Evolutionary conservation across 306 rosid genomes (phyloP), one percentile per base, ranked within the genome.

Genomic region (Mimosa bimucronata): DNA sequence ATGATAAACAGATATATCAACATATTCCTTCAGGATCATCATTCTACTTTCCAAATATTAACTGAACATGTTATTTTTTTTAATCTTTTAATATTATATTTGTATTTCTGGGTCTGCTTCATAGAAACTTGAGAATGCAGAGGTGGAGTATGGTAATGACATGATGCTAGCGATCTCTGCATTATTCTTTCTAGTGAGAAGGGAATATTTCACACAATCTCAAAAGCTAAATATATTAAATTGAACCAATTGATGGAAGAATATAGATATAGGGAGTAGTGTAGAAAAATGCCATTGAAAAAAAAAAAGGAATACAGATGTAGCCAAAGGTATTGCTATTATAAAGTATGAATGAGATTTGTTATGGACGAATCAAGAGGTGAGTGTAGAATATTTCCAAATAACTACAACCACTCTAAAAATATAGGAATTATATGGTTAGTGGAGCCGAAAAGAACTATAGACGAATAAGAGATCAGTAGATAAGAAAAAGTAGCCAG

Each of bases 361-460:
- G 76, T 79, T 13, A 58, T 25, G 31, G 75, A 55, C 71, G 71
- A 84, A 80, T 76, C 61, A 77, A 70, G 79, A 40, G 19, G 53
- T 12, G 3, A 38, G 44, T 48, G 87, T 78, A 77, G 85, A 83
- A 58, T 58, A 57, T 57, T 58, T 52, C 6, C 53, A 46, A 7
- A 44, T 44, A 10, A 44, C 50, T 2, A 7, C 4, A n/a, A 53
- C 11, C 60, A 53, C 26, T 53, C 26, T n/a, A 53, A 53, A 52
- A 46, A 48, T 5, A 48, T 48, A 58, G 79, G 81, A 73, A 79
- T 34, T 57, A 38, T 57, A 38, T 76, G 77, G 34, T 66, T 66
- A 84, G 87, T 88, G 92, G 92, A 91, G 82, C 87, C 72, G 55
- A 48, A 77, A 78, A 86, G 89, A 76, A 83, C 66, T 71, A 67